phyloP scores from a whole-genome alignment of 108 stramenopile genomes.

The Pelagomonas calceolata region DNA sequence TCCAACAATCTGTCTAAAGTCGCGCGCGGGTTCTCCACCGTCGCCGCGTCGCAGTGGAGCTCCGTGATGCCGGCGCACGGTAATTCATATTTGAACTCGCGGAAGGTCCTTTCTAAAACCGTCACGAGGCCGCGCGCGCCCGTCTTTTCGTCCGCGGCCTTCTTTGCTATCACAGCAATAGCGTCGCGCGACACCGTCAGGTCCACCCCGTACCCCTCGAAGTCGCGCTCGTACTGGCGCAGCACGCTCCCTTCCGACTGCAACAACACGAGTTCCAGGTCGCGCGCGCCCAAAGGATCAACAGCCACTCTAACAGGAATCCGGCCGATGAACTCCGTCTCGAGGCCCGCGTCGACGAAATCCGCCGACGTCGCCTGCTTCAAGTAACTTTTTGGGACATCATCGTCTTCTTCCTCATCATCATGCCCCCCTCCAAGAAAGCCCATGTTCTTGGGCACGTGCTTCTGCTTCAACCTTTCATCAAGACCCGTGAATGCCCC shows the following conservation, averaged over 20 bases:
- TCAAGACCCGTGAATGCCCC: neutral
- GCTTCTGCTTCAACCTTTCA: neutral
- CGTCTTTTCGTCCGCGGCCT: neutral
- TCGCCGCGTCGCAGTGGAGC: neutral
- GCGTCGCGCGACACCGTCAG: neutral
- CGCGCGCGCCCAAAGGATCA: neutral
- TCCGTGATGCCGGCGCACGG: neutral
- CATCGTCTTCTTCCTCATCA: neutral
- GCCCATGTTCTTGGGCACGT: neutral
- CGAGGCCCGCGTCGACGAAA: neutral
- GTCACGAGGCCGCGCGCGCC: constrained; percentile 7
- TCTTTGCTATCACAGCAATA: neutral
- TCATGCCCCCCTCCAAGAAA: neutral
- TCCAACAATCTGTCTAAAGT: too few relatives aligned
- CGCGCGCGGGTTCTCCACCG: neutral
- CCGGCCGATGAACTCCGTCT: neutral
- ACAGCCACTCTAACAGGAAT: neutral
- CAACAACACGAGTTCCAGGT: neutral
- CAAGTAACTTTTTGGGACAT: neutral
- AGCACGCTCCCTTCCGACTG: neutral
- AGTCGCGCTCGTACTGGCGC: neutral
- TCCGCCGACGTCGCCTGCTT: neutral
- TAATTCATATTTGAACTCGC: neutral
- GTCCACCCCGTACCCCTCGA: neutral
- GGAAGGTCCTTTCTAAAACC: neutral